These are phyloP conservation scores for Akanthomyces uredinophilus DNA, from an alignment of 2,329 filamentous ascomycete species.

Conservation along the genomic window DNA sequence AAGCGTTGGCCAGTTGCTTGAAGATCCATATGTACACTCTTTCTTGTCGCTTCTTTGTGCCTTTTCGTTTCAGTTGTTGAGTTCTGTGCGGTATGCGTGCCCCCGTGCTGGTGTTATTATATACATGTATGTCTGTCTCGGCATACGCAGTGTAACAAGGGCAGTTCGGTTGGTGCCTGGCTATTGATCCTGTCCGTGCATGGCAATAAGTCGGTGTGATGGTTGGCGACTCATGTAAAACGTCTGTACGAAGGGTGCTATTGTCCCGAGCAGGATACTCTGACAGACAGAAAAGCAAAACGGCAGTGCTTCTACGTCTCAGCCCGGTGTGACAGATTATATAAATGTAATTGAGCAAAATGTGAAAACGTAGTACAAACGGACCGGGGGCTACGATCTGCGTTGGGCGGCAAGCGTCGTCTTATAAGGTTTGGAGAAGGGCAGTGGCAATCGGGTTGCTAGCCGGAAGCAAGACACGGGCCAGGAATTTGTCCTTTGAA, in stretches of 20 bases:
- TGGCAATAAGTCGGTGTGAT: conserved; percentile 9
- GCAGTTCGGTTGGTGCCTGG: not conserved
- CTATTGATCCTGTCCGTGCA: not conserved
- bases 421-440: conserved; percentile 5
- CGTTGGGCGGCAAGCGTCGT: conserved; percentile 4
- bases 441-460: not conserved
- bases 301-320: not conserved
- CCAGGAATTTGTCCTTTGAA: not conserved
- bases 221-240: not conserved
- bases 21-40: conserved; percentile 12
- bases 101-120: not conserved
- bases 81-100: not conserved
- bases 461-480: not conserved
- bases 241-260: not conserved
- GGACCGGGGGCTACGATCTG: not conserved
- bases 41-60: not conserved
- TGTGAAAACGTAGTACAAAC: not conserved
- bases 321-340: not conserved
- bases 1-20: conserved; percentile 12
- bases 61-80: not conserved
- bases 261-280: not conserved
- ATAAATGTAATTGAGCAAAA: not conserved
- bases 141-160: not conserved
- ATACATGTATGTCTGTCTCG: conserved; percentile 5
- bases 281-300: not conserved